A percentile compares a stretch with the other conserved stretches of the same genome.
Evolutionary conservation across 2,329 filamentous ascomycete species (phyloP).

Genomic region (Xylaria sp.): DNA sequence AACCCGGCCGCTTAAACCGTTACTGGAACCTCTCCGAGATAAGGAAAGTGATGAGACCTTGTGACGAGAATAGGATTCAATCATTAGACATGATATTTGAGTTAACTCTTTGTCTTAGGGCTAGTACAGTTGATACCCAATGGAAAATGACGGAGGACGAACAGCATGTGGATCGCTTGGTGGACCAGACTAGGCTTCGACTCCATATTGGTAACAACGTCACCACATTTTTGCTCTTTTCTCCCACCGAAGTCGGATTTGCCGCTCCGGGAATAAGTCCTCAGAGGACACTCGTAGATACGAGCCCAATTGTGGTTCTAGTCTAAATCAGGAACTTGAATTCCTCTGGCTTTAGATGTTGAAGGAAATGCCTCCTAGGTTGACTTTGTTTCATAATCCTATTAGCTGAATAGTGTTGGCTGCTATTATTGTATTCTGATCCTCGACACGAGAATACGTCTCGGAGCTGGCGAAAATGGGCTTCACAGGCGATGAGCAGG

Average conservation of each 20-base stretch:
- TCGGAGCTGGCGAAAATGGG: neutral
- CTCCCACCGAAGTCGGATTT: slow-evolving; percentile 20
- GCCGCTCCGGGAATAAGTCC: slow-evolving; percentile 15
- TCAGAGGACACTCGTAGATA: neutral
- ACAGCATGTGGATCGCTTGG: slow-evolving; percentile 2
- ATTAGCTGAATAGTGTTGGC: neutral
- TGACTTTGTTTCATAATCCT: neutral
- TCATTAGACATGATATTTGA: neutral
- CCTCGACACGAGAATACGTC: neutral
- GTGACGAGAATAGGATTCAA: neutral
- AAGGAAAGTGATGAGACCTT: neutral
- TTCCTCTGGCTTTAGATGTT: neutral
- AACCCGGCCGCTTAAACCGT: neutral
- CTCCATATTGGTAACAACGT: neutral
- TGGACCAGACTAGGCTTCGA: neutral
- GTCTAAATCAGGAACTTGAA: neutral
- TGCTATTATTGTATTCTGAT: neutral
- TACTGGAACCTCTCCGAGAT: neutral
- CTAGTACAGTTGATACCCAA: neutral
- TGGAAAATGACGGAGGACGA: neutral
- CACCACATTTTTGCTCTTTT: neutral
- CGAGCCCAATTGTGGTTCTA: neutral
- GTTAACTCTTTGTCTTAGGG: neutral
- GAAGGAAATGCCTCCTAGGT: neutral
- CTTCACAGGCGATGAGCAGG: neutral